Conservation (phyloP, 257 asterid genomes). For the Petunia secreta region DNA sequence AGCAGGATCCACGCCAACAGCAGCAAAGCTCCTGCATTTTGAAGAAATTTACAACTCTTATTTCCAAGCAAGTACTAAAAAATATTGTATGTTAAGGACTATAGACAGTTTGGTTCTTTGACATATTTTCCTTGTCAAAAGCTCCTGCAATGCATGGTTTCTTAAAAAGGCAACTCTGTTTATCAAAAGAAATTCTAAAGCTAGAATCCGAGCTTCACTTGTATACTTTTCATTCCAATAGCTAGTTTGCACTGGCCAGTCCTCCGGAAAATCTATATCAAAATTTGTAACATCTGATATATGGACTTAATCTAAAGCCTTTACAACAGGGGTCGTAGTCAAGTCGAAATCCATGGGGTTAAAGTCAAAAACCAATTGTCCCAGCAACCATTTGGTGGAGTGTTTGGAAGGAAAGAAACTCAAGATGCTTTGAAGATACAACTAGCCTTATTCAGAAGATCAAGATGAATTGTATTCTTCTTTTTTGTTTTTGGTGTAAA, state of each 20-base stretch:
- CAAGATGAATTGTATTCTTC: too few relatives aligned
- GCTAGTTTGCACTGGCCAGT: neutral
- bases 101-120: neutral
- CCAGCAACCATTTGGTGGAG: too few relatives aligned
- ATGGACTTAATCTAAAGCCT: neutral
- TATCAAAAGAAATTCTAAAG: neutral
- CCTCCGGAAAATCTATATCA: neutral
- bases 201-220: neutral
- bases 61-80: neutral
- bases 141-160: neutral
- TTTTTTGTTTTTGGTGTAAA: too few relatives aligned
- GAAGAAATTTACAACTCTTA: constrained; percentile 4
- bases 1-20: constrained; percentile 94
- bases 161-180: neutral
- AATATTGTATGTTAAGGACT: neutral
- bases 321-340: neutral
- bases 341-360: neutral
- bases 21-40: constrained; percentile 78
- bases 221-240: neutral
- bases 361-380: too few relatives aligned
- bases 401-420: too few relatives aligned
- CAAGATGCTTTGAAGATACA: too few relatives aligned
- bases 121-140: neutral
- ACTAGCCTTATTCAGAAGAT: too few relatives aligned
- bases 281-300: neutral